A percentile compares a stretch with the other conserved stretches of the same genome.
Evolutionary conservation across 1,139 yeast species (phyloP).

Genomic region (Yamadazyma diospyri): DNA sequence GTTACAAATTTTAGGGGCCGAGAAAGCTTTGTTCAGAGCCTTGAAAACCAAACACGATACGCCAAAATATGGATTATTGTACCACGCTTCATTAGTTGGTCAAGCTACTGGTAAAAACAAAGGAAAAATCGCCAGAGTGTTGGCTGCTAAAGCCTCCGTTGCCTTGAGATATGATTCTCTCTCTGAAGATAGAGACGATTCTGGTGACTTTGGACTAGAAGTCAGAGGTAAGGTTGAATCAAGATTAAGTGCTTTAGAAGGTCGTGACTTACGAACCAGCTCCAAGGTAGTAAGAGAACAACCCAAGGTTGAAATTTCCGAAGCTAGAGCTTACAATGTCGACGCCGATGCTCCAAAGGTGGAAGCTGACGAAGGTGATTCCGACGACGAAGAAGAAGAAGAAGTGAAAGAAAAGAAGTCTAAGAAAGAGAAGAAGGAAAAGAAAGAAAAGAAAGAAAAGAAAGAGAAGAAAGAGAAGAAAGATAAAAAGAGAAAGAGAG

Average conservation of each 20-base stretch:
- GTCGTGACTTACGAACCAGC: slow-evolving; percentile 85
- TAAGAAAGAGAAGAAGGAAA: slow-evolving; percentile 31
- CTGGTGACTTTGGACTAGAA: slow-evolving; percentile 89
- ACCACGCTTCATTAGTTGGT: slow-evolving; percentile 95
- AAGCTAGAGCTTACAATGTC: slow-evolving; percentile 85
- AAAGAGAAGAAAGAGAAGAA: slow-evolving; percentile 32
- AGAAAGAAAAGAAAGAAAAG: slow-evolving; percentile 33
- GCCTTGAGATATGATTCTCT: slow-evolving; percentile 95
- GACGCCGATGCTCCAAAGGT: slow-evolving; percentile 74
- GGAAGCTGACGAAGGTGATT: slow-evolving; percentile 33
- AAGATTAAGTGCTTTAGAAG: slow-evolving; percentile 92
- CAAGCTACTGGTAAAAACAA: slow-evolving; percentile 96
- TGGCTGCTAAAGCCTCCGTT: slow-evolving; percentile 98
- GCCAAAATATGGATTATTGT: slow-evolving; percentile 95
- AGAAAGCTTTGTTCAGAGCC: slow-evolving; percentile 97
- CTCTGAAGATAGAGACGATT: slow-evolving; percentile 94
- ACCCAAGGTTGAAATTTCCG: slow-evolving; percentile 79
- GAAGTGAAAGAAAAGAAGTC: slow-evolving; percentile 38
- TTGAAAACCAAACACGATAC: slow-evolving; percentile 97
- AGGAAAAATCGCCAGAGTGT: slow-evolving; percentile 98
- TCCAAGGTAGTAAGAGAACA: slow-evolving; percentile 72
- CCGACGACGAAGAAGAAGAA: slow-evolving; percentile 50
- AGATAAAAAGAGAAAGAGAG: slow-evolving; percentile 34
- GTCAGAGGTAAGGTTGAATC: slow-evolving; percentile 93
- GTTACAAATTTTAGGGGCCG: slow-evolving; percentile 97